These are phyloP conservation scores for Chrysosphaeria jannelii DNA, from an alignment of 2,329 filamentous ascomycete genomes.

Conservation along the genomic window DNA sequence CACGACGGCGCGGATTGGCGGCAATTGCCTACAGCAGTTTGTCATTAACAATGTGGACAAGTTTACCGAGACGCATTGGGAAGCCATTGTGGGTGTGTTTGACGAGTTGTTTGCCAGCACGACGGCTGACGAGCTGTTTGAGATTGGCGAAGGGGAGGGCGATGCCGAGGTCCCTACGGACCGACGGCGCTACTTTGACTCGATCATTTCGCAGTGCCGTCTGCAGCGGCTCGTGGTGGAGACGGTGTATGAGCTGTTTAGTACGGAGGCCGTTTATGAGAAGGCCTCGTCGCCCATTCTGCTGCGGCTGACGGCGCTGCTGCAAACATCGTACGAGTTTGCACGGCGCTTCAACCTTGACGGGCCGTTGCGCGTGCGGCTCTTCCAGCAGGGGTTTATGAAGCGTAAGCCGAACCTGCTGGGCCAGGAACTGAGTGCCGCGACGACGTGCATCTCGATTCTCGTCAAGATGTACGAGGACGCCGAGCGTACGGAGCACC, in stretches of 20 bases:
- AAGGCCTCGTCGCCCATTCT: conserved; percentile 79
- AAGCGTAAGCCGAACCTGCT: conserved; percentile 92
- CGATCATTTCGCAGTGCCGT: conserved; percentile 96
- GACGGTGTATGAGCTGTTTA: conserved; percentile 94
- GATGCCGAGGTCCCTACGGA: conserved; percentile 44
- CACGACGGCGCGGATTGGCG: conserved; percentile 88
- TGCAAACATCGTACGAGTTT: conserved; percentile 92
- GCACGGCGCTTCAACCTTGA: conserved; percentile 94
- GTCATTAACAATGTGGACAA: conserved; percentile 92
- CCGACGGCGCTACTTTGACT: conserved; percentile 86
- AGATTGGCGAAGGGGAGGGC: conserved; percentile 5
- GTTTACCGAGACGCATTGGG: conserved; percentile 67
- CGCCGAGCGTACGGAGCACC: conserved; percentile 50
- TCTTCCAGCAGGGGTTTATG: conserved; percentile 98
- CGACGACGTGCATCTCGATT: conserved; percentile 85
- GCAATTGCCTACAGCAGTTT: conserved; percentile 88
- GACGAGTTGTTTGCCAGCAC: conserved; percentile 86
- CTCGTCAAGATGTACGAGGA: conserved; percentile 95
- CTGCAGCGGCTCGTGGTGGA: conserved; percentile 97
- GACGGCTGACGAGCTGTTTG: conserved; percentile 77
- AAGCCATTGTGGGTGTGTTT: conserved; percentile 81
- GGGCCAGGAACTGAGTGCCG: conserved; percentile 83
- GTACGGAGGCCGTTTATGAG: conserved; percentile 79
- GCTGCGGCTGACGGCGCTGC: conserved; percentile 65
- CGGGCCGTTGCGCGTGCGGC: conserved; percentile 72